Evolutionary conservation across 139 green algal genomes (phyloP).

Genomic region (Chlamydomonas eustigma): DNA sequence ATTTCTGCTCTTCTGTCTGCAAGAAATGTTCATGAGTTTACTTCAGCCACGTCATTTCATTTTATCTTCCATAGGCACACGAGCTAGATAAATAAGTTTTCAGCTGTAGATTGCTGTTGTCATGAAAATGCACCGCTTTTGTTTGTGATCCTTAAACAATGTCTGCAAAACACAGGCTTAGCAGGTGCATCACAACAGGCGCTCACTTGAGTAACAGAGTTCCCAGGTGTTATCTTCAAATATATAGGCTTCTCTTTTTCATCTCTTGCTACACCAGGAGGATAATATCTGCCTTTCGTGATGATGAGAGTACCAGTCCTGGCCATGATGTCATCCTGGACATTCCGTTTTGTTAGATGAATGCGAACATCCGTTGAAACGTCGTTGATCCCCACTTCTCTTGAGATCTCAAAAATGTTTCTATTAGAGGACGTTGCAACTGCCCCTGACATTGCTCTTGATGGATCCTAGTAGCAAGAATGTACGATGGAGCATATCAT

Average conservation of each 20-base stretch:
- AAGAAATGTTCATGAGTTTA: neutral
- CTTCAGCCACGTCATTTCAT: neutral
- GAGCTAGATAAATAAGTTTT: no score
- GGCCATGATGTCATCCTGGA: slow-evolving; percentile 48
- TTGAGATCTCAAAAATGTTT: slow-evolving; percentile 17
- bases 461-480: no score
- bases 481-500: no score
- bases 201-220: neutral
- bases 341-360: slow-evolving; percentile 42
- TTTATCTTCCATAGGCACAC: no score
- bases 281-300: slow-evolving; percentile 42
- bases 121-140: no score
- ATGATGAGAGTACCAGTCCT: slow-evolving; percentile 43
- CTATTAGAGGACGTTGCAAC: slow-evolving; percentile 1
- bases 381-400: slow-evolving; percentile 54
- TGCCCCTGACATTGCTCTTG: neutral
- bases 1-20: slow-evolving; percentile 44
- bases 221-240: slow-evolving; percentile 38
- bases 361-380: slow-evolving; percentile 31
- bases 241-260: slow-evolving; percentile 43
- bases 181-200: no score
- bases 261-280: slow-evolving; percentile 20
- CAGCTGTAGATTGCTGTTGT: no score
- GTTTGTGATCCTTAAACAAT: no score
- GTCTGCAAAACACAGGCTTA: no score